Conservation (phyloP, 2,329 filamentous ascomycete species). For the Fusarium lyarnte region DNA sequence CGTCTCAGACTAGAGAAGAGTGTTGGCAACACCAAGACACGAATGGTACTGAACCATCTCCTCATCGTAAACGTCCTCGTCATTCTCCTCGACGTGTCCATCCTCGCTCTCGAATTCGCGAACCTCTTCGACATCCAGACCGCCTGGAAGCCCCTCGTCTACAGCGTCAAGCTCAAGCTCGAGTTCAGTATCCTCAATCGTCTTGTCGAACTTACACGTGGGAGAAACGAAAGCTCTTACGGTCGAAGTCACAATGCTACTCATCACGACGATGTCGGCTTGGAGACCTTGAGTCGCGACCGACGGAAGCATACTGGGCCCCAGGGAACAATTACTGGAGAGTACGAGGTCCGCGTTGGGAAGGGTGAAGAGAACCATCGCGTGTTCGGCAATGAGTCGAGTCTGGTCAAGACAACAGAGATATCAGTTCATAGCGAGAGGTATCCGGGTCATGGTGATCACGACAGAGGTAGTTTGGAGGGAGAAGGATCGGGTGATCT, state of each 20-base stretch:
- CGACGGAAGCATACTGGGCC: background rate
- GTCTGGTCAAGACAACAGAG: conserved; percentile 31
- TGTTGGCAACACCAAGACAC: conserved; percentile 24
- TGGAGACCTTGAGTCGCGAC: conserved; percentile 35
- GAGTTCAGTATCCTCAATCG: conserved; percentile 51
- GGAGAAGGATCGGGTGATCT: background rate
- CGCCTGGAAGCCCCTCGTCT: conserved; percentile 42
- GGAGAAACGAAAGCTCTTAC: conserved; percentile 34
- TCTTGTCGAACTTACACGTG: conserved; percentile 41
- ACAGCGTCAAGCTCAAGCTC: conserved; percentile 51
- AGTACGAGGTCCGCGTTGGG: conserved; percentile 36
- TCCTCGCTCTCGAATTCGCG: conserved; percentile 50
- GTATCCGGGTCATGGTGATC: background rate
- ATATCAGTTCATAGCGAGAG: conserved; percentile 29
- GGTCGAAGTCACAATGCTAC: conserved; percentile 21
- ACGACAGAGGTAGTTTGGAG: conserved; percentile 1
- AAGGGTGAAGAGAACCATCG: conserved; percentile 17
- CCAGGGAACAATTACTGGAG: conserved; percentile 9
- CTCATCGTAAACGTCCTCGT: conserved; percentile 56
- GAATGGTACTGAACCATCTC: conserved; percentile 47
- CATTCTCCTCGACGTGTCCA: conserved; percentile 51
- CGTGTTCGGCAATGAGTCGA: background rate
- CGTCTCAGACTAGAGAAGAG: conserved; percentile 56
- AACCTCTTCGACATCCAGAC: conserved; percentile 46
- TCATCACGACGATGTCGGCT: conserved; percentile 18